Conservation (phyloP, 768 basidiomycete species). For the Fomitopsis pulvina region DNA sequence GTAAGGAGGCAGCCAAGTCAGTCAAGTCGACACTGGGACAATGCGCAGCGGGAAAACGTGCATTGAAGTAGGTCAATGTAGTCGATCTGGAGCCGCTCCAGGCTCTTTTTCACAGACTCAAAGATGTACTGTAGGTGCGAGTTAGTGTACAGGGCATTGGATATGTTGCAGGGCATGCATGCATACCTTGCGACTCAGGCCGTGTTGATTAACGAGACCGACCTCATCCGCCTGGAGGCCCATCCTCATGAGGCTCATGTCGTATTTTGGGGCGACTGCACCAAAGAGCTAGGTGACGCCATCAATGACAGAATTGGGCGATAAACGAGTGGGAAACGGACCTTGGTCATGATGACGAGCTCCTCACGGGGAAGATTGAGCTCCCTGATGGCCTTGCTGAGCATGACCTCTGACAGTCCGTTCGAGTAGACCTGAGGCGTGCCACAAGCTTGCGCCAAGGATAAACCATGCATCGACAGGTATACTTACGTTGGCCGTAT, state of each 20-base stretch:
- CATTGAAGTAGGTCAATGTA: conserved; percentile 57
- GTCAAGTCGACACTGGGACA: too few species aligned
- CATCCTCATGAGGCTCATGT: not conserved
- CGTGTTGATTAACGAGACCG: conserved; percentile 33
- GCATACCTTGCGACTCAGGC: conserved; percentile 33
- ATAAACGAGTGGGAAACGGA: not conserved
- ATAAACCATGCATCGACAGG: not conserved
- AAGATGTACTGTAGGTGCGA: conserved; percentile 41
- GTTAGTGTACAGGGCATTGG: not conserved
- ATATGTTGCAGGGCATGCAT: not conserved
- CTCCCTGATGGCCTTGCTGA: conserved; percentile 39
- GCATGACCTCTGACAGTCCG: conserved; percentile 33
- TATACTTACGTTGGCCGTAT: conserved; percentile 23
- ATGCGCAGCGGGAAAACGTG: conserved; percentile 12
- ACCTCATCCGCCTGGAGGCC: conserved; percentile 10
- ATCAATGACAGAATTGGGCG: not conserved
- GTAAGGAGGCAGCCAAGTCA: not conserved
- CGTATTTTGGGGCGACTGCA: conserved; percentile 1
- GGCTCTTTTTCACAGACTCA: conserved; percentile 39
- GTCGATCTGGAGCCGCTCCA: conserved; percentile 38
- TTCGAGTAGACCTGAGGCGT: conserved; percentile 9
- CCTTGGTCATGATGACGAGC: conserved; percentile 44
- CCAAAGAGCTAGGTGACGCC: not conserved
- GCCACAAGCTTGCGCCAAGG: not conserved
- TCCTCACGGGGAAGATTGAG: conserved; percentile 37